phyloP scores from a whole-genome alignment of 2,329 filamentous ascomycete genomes.

The Cladosporium austrohemisphaericum region DNA sequence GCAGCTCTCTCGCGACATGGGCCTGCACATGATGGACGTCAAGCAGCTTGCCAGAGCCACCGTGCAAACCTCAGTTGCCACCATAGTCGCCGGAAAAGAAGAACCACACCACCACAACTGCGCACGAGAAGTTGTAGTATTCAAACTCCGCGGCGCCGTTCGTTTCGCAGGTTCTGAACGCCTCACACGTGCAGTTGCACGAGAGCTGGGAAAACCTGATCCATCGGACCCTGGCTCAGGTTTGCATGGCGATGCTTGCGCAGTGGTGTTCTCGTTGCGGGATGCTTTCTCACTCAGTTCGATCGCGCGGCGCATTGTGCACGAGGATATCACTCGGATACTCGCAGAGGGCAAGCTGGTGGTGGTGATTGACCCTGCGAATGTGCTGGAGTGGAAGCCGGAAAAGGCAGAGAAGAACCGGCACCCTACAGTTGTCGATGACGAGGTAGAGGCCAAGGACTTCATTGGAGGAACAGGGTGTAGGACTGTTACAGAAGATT shows the following conservation, averaged over 20 bases:
- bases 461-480: constrained; percentile 23
- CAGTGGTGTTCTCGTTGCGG: constrained; percentile 23
- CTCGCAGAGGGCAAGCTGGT: constrained; percentile 17
- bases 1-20: constrained; percentile 24
- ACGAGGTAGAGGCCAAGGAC: constrained; percentile 20
- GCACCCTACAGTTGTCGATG: constrained; percentile 20
- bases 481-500: constrained; percentile 16
- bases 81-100: constrained; percentile 14
- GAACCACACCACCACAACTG: constrained; percentile 14
- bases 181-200: constrained; percentile 21
- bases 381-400: constrained; percentile 21
- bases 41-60: constrained; percentile 24
- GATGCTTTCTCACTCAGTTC: constrained; percentile 25
- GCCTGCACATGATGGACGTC: constrained; percentile 26
- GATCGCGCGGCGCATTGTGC: constrained; percentile 21
- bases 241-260: constrained; percentile 22
- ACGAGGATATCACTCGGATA: constrained; percentile 21
- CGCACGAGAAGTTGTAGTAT: constrained; percentile 19
- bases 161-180: constrained; percentile 23
- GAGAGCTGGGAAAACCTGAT: constrained; percentile 19
- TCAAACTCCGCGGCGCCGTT: constrained; percentile 24
- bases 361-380: constrained; percentile 22
- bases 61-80: constrained; percentile 20
- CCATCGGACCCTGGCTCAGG: constrained; percentile 21
- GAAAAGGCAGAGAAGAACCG: constrained; percentile 15